Conservation (phyloP, 768 basidiomycete genomes). For the Calocera cornea region DNA sequence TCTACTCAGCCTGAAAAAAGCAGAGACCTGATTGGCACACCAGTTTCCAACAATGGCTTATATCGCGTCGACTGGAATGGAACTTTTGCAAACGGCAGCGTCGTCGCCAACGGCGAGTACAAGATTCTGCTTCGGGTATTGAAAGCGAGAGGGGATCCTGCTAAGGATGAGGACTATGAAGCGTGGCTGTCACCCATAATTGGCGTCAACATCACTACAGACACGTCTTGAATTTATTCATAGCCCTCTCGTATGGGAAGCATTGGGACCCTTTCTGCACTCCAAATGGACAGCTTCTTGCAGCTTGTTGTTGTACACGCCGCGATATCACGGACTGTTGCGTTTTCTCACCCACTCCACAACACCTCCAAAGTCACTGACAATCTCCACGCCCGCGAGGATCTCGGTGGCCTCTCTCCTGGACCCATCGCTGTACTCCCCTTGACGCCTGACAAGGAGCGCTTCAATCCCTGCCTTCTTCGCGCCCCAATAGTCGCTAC, state of each 20-base stretch:
- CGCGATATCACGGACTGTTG: neutral
- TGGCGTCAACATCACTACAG: neutral
- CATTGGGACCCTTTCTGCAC: no score
- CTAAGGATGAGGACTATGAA: slow-evolving; percentile 14
- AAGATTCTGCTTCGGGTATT: slow-evolving; percentile 12
- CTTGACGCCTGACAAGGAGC: neutral
- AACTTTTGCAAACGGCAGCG: slow-evolving; percentile 21
- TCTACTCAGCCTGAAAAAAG: no score
- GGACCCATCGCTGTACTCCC: neutral
- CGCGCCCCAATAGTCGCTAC: neutral
- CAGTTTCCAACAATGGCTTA: no score
- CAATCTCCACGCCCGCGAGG: neutral
- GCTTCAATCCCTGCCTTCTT: neutral
- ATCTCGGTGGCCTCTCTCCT: neutral
- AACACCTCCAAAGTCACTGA: neutral
- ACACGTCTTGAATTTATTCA: no score
- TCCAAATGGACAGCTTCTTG: no score
- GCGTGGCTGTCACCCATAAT: slow-evolving; percentile 13
- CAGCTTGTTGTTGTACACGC: no score
- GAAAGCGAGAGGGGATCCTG: slow-evolving; percentile 14
- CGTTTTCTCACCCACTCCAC: neutral
- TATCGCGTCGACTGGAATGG: neutral
- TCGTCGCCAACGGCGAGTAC: slow-evolving; percentile 26
- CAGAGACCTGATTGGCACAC: no score
- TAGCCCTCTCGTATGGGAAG: no score